These are phyloP conservation scores for Diplodia mutila DNA, from an alignment of 2,329 filamentous ascomycete species.

Conservation along the genomic window DNA sequence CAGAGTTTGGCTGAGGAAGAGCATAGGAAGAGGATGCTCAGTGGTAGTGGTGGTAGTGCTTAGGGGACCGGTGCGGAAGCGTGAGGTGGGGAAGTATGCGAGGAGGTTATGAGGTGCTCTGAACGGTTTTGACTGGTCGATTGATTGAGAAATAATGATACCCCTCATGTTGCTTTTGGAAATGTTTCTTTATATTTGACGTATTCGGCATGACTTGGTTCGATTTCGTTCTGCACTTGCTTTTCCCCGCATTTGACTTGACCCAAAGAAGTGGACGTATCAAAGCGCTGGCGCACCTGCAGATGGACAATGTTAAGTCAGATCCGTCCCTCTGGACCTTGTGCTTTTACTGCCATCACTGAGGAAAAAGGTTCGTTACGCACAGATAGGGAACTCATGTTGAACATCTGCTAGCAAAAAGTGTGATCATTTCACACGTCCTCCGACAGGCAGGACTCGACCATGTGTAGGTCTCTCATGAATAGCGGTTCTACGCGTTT, in stretches of 20 bases:
- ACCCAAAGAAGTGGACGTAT: neutral
- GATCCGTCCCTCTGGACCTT: neutral
- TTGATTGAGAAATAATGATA: slow-evolving; percentile 10
- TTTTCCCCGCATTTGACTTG: neutral
- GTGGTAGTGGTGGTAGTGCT: slow-evolving; percentile 29
- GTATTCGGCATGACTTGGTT: neutral
- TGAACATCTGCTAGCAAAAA: too few relatives aligned
- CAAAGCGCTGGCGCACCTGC: neutral
- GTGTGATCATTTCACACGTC: too few relatives aligned
- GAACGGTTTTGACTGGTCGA: slow-evolving; percentile 14
- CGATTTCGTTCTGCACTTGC: neutral
- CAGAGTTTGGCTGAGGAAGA: slow-evolving; percentile 74
- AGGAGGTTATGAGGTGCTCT: neutral
- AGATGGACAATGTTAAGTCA: neutral
- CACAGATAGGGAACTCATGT: too few relatives aligned
- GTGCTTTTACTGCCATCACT: too few relatives aligned
- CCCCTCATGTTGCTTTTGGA: neutral
- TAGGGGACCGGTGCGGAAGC: neutral
- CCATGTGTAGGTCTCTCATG: too few relatives aligned
- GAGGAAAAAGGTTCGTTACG: too few relatives aligned
- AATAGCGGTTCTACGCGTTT: too few relatives aligned
- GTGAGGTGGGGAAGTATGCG: neutral
- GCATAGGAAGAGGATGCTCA: slow-evolving; percentile 42
- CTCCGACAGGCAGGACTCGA: too few relatives aligned
- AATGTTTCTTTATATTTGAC: neutral